Base-by-base conservation (phyloP, 768 basidiomycete species). In the Boletus barrowsii region DNA sequence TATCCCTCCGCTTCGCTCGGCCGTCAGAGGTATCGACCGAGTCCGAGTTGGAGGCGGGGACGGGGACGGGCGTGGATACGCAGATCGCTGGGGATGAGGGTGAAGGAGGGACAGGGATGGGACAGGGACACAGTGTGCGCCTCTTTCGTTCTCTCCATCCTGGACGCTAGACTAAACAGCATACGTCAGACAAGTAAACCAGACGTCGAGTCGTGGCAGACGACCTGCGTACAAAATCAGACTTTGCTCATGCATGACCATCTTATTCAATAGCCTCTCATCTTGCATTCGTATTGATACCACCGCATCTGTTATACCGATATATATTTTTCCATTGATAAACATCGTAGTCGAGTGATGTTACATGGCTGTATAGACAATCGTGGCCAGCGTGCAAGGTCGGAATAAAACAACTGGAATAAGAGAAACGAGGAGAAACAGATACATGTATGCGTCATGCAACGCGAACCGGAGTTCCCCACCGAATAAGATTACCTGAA, bases 311-410 rank as follows among this genome's bases (percentile, higher is more conserved):
- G 29, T 29, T 29, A 41, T 63, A 54, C 55, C n/a, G 17, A 39
- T 58, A 56, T 51, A 44, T 51, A 44, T 32, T 42, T 58, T 50
- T 42, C 7, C 3, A 32, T 49, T 42, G 30, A 44, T 26, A 33
- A 62, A 42, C 17, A 30, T 36, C 29, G 39, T 53, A 18, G 47
- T 62, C 49, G 43, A 46, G 42, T 58, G 53, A 63, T 63, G 68
- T 65, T 67, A 67, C 66, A 68, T 45, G 7, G 44, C 36, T 56
- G 32, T 58, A 63, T 65, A 56, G 13, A 54, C 60, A 65, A 57
- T 55, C 48, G 39, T 55, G 49, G 17, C 46, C 44, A 53, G 26
- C 22, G 46, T 53, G 63, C 45, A 58, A 49, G 37, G 29, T 29
- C 29, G 29, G 29, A 29, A 29, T 8, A 29, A 8, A 29, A 29